Evolutionary conservation across 352 stramenopile genomes (phyloP).

Genomic region (Peronospora tabacina): DNA sequence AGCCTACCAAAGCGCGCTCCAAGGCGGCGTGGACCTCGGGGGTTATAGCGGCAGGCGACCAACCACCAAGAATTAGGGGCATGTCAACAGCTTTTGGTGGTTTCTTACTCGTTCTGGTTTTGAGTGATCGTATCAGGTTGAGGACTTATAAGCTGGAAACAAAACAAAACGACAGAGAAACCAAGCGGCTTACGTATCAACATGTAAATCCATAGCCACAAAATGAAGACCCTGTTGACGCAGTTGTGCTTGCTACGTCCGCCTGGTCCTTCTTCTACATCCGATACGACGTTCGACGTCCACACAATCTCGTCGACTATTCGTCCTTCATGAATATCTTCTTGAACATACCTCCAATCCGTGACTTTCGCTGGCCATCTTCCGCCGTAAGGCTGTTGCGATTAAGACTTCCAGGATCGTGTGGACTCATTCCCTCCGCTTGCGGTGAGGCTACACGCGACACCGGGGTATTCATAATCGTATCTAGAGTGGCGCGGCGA

Average conservation of each 20-base stretch:
- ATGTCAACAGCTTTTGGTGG: conserved; percentile 7
- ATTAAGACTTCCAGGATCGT: conserved; percentile 29
- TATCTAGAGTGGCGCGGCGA: conserved; percentile 38
- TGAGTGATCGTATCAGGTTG: conserved; percentile 6
- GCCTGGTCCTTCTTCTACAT: conserved; percentile 9
- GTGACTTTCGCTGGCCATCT: conserved; percentile 60
- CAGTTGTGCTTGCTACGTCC: not conserved
- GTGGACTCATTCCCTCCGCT: conserved; percentile 22
- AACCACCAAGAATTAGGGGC: conserved; percentile 24
- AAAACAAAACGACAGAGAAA: conserved; percentile 3
- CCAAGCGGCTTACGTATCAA: conserved; percentile 12
- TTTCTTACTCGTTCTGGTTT: too few relatives aligned
- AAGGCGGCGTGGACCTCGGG: conserved; percentile 20
- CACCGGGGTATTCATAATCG: conserved; percentile 44
- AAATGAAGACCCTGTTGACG: not conserved
- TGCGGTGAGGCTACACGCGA: conserved; percentile 22
- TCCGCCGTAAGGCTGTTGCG: conserved; percentile 59
- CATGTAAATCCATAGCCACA: conserved; percentile 20
- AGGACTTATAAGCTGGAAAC: conserved; percentile 2
- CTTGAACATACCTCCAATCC: conserved; percentile 83
- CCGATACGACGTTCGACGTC: not conserved
- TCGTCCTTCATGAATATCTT: conserved; percentile 88
- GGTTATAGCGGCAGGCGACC: conserved; percentile 14
- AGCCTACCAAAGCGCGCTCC: conserved; percentile 17
- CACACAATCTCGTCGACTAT: conserved; percentile 9